Percentiles rank a stretch among this genome's conserved stretches.
phyloP scores from a whole-genome alignment of 2,329 filamentous ascomycete genomes.

The Cladophialophora immunda region DNA sequence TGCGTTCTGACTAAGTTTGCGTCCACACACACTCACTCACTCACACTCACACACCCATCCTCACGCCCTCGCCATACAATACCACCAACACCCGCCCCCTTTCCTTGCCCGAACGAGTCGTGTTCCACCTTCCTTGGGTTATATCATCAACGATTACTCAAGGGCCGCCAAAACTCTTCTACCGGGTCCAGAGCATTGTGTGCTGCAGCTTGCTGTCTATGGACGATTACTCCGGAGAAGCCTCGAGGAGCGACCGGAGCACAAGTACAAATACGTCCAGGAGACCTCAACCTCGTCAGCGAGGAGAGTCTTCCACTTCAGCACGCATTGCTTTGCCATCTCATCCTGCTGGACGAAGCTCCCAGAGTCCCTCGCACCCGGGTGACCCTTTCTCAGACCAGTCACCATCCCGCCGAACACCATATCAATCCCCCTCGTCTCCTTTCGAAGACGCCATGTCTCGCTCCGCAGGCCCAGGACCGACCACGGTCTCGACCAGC shows the following conservation, averaged over 20 bases:
- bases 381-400: slow-evolving; percentile 9
- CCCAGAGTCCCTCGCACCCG: slow-evolving; percentile 20
- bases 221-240: slow-evolving; percentile 28
- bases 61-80: slow-evolving; percentile 1
- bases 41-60: not conserved
- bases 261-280: slow-evolving; percentile 23
- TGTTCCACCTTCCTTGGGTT: slow-evolving; percentile 27
- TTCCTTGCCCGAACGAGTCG: slow-evolving; percentile 23
- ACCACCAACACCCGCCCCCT: slow-evolving; percentile 3
- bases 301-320: slow-evolving; percentile 20
- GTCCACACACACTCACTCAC: slow-evolving; percentile 1
- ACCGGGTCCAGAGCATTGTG: slow-evolving; percentile 1
- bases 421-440: slow-evolving; percentile 19
- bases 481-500: slow-evolving; percentile 21
- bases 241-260: slow-evolving; percentile 14
- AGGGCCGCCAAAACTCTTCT: slow-evolving; percentile 14
- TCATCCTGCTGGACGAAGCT: slow-evolving; percentile 23
- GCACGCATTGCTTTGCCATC: slow-evolving; percentile 14
- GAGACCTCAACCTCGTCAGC: slow-evolving; percentile 21
- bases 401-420: slow-evolving; percentile 16
- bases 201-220: slow-evolving; percentile 26
- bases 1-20: slow-evolving; percentile 38
- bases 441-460: slow-evolving; percentile 28
- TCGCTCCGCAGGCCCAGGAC: slow-evolving; percentile 24
- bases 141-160: slow-evolving; percentile 39